phyloP scores from a whole-genome alignment of 352 stramenopile genomes.

The Discostella stelligera region DNA sequence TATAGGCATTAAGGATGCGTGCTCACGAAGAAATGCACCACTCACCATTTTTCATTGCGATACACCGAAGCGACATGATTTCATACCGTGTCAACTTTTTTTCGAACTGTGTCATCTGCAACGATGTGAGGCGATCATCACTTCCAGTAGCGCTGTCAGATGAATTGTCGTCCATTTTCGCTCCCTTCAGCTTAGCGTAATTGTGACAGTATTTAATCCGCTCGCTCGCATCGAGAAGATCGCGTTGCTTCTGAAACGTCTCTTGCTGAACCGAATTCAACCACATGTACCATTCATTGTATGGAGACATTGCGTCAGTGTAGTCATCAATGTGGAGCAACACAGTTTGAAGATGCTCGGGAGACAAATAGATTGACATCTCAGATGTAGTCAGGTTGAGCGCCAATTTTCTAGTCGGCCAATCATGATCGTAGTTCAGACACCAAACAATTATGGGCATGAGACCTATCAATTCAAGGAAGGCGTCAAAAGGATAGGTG shows the following conservation, averaged over 20 bases:
- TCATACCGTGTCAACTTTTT: slow-evolving; percentile 38
- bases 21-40: background rate
- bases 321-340: slow-evolving; percentile 52
- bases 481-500: slow-evolving; percentile 25
- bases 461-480: slow-evolving; percentile 36
- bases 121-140: slow-evolving; percentile 8
- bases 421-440: slow-evolving; percentile 47
- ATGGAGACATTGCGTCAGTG: slow-evolving; percentile 38
- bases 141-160: background rate
- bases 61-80: slow-evolving; percentile 41
- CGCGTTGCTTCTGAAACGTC: slow-evolving; percentile 5
- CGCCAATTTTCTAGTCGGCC: slow-evolving; percentile 22
- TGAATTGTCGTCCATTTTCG: slow-evolving; percentile 11
- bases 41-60: slow-evolving; percentile 35
- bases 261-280: slow-evolving; percentile 10
- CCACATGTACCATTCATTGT: slow-evolving; percentile 42
- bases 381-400: slow-evolving; percentile 27
- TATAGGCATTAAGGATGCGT: background rate
- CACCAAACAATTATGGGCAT: slow-evolving; percentile 36
- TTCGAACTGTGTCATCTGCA: slow-evolving; percentile 39
- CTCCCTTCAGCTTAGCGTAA: slow-evolving; percentile 31
- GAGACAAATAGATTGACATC: slow-evolving; percentile 31
- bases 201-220: slow-evolving; percentile 29
- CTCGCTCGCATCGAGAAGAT: slow-evolving; percentile 2
- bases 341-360: slow-evolving; percentile 34